Conservation (phyloP, 2,329 filamentous ascomycete genomes). For the Colletotrichum eremochloae region DNA sequence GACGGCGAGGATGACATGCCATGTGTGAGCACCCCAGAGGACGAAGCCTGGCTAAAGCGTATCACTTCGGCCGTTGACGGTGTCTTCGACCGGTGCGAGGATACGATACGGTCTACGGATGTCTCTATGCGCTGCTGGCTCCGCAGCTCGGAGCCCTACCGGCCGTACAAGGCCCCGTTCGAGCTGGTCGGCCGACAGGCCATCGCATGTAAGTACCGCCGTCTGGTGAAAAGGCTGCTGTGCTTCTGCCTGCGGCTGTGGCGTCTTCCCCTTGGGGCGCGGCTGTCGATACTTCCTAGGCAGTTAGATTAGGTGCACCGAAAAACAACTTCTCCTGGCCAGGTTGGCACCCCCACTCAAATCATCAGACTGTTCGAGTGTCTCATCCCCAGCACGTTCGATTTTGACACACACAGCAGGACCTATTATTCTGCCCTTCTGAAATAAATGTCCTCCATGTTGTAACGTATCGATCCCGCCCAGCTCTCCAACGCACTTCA, state of each 20-base stretch:
- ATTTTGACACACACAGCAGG: no score
- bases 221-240: neutral
- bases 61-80: neutral
- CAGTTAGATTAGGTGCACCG: no score
- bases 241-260: neutral
- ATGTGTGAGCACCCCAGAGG: slow-evolving; percentile 1
- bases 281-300: neutral
- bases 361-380: no score
- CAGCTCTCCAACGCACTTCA: no score
- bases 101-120: slow-evolving; percentile 3
- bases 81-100: slow-evolving; percentile 2
- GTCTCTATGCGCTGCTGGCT: slow-evolving; percentile 19
- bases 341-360: no score
- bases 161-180: slow-evolving; percentile 14
- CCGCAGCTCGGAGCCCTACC: slow-evolving; percentile 3
- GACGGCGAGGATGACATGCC: neutral
- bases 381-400: no score
- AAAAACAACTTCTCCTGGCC: no score
- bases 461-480: no score
- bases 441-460: no score
- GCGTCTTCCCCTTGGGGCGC: neutral
- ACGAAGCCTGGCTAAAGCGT: neutral
- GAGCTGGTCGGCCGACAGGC: neutral
- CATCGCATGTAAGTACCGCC: neutral
- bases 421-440: no score